Base-by-base conservation (phyloP, 73 alveolate genomes). In the Breviolum minutum region DNA sequence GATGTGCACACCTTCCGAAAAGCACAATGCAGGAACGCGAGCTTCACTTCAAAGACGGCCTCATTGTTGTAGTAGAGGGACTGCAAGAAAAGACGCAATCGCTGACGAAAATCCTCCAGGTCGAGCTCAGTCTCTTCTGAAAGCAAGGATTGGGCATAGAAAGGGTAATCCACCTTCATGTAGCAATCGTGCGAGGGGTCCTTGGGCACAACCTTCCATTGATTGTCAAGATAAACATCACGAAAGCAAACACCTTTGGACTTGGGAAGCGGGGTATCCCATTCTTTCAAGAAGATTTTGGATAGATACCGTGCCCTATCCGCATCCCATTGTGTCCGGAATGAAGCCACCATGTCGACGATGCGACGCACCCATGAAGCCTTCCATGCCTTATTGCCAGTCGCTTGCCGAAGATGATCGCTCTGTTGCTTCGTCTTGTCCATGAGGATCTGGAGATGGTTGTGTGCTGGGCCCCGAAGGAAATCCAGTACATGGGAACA, bases 371-470 rank as follows among this genome's bases (percentile, higher is more conserved):
- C 29, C 77, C 94, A 84, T 20, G 60, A 8, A 10, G 77, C 94
- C 76, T 62, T 60, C 94, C 94, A 84, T 16, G 79, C 16, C 22
- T 84, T 84, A 62, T 84, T 60, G 54, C 79, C 40, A 61, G 94
- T 84, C 6, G 16, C 61, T 11, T 10, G 63, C 11, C 77, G 94
- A 13, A 84, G n/a, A 24, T 84, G 94, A 60, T 84, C 79, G 22
- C 94, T 84, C 7, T 20, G 9, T 7, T 60, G 32, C 63, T 84
- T 84, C 60, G 94, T 76, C 4, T 9, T 5, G 8, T 12, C 12
- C 7, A 26, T 22, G 24, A 14, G 20, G 40, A 62, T 24, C 10
- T 84, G 77, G 24, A 84, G 24, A 84, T 14, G 30, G n/a, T 22
- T 0, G 13, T 24, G 27, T 19, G 54, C 0, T 2, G 27, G 6